phyloP scores from a whole-genome alignment of 495 filamentous ascomycete species.

The Penicillium crystallinum region DNA sequence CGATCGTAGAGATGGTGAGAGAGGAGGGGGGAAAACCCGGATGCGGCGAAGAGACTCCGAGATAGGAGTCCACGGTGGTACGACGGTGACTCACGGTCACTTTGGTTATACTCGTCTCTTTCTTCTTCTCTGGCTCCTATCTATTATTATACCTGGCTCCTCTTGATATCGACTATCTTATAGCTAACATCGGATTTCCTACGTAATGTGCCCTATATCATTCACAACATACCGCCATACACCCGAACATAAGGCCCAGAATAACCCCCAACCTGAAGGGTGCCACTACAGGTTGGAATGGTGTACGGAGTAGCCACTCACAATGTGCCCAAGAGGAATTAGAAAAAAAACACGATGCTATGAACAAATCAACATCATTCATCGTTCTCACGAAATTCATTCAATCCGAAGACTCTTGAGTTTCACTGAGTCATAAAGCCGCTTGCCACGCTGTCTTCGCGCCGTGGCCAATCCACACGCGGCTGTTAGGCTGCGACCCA shows the following conservation, averaged over 20 bases:
- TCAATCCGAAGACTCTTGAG: neutral
- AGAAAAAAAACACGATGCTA: neutral
- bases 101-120: neutral
- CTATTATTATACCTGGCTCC: neutral
- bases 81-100: slow-evolving; percentile 9
- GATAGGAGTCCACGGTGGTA: slow-evolving; percentile 7
- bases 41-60: slow-evolving; percentile 8
- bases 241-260: neutral
- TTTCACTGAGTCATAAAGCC: slow-evolving; percentile 11
- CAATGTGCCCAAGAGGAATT: neutral
- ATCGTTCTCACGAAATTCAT: neutral
- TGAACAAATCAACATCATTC: neutral
- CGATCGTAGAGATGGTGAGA: neutral
- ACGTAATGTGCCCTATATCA: too few species aligned
- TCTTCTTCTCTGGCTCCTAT: neutral
- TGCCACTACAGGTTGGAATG: too few species aligned
- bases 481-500: neutral
- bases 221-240: too few species aligned
- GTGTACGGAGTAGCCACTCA: neutral
- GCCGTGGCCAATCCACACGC: slow-evolving; percentile 9
- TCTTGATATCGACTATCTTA: neutral
- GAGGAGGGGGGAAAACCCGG: slow-evolving; percentile 3
- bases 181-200: neutral
- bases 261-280: too few species aligned
- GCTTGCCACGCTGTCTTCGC: slow-evolving; percentile 22